phyloP scores from a whole-genome alignment of 2,329 filamentous ascomycete genomes.

The Fusarium kyushuense region DNA sequence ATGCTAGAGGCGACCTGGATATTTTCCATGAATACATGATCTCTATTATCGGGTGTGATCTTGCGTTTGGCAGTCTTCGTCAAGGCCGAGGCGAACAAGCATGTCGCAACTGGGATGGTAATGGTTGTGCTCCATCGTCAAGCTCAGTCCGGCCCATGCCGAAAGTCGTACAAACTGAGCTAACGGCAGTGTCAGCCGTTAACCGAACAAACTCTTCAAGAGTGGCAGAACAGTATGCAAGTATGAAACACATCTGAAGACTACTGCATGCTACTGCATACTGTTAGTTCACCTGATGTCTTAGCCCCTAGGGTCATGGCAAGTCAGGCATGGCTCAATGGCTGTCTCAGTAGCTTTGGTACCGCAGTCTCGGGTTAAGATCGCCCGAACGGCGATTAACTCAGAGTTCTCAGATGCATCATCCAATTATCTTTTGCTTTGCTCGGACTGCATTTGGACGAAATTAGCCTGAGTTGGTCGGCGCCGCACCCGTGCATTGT shows the following conservation, averaged over 20 bases:
- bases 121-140: neutral
- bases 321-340: constrained; percentile 1
- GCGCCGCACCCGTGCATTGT: constrained; percentile 22
- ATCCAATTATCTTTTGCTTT: neutral
- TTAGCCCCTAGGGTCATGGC: neutral
- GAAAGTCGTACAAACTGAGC: constrained; percentile 5
- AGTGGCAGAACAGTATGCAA: constrained; percentile 9
- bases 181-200: constrained; percentile 22
- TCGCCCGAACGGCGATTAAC: constrained; percentile 14
- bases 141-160: neutral
- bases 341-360: neutral
- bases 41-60: too few relatives aligned
- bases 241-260: neutral
- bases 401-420: neutral
- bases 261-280: constrained; percentile 11
- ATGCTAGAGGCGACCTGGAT: neutral
- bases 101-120: neutral
- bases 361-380: constrained; percentile 31
- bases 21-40: neutral
- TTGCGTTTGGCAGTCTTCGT: neutral
- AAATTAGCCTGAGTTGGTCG: constrained; percentile 31
- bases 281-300: constrained; percentile 15
- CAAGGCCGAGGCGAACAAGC: neutral
- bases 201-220: constrained; percentile 7
- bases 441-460: neutral